Evolutionary conservation across 768 basidiomycete species (phyloP).

Genomic region (Hericium rajendrae): DNA sequence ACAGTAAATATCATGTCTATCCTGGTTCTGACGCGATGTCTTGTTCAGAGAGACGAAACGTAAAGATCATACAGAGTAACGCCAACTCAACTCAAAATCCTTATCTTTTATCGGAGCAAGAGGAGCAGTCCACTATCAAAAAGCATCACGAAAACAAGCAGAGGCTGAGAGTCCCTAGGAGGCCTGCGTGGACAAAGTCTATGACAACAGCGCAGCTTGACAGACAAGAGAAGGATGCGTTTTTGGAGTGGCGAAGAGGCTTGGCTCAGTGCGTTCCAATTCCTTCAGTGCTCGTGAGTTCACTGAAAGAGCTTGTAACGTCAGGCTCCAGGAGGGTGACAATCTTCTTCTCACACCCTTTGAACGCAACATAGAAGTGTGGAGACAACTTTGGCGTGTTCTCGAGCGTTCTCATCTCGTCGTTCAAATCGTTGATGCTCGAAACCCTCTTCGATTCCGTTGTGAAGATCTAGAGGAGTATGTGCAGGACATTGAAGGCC

Average conservation of each 20-base stretch:
- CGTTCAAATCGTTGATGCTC: constrained; percentile 93
- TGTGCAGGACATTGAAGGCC: constrained; percentile 73
- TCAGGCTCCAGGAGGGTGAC: constrained; percentile 79
- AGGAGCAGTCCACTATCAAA: constrained; percentile 65
- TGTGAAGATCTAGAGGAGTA: constrained; percentile 89
- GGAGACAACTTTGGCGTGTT: constrained; percentile 97
- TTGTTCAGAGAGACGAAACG: constrained; percentile 58
- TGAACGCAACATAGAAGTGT: constrained; percentile 95
- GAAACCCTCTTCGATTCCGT: constrained; percentile 87
- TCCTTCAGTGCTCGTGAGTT: background rate
- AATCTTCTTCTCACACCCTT: constrained; percentile 90
- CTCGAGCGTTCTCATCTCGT: constrained; percentile 90
- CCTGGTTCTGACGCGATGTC: background rate
- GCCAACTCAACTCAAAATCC: constrained; percentile 59
- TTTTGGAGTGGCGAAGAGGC: constrained; percentile 88
- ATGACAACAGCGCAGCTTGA: constrained; percentile 78
- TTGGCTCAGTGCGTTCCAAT: constrained; percentile 68
- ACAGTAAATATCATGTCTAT: background rate
- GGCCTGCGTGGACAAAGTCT: constrained; percentile 81
- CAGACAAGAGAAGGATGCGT: constrained; percentile 79
- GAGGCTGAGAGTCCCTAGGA: constrained; percentile 76
- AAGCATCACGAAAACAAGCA: constrained; percentile 69
- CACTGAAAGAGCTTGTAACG: background rate
- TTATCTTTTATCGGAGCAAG: constrained; percentile 71
- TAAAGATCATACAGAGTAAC: constrained; percentile 66